Base-by-base conservation (phyloP, 106 monocot species). In the Allium fistulosum region DNA sequence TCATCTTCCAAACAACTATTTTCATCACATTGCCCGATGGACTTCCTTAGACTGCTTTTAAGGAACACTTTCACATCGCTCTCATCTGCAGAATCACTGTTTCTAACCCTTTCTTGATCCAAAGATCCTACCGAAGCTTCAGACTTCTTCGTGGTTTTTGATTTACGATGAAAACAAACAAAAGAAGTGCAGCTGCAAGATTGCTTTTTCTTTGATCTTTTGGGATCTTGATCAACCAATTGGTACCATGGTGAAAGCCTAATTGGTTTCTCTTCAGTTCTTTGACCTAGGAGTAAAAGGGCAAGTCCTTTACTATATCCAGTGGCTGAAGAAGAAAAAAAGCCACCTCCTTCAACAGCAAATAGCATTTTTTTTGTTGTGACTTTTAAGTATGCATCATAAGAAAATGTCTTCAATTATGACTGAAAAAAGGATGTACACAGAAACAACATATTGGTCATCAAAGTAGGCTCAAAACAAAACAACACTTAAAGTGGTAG, bases 321-420 rank as follows among this genome's bases (percentile, higher is more conserved):
- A 28, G 92, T 86, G 26, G 92, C 92, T 66, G 96, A 97, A 65
- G 96, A 92, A 64, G 96, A 89, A 62, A 97, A 92, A 72, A 97
- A 97, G 3, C 92, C 92, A 58, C 96, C 91, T 83, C 94, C 96
- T 89, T 92, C 96, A 46, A 92, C 88, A 59, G 96, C 81, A 50
- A 97, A 72, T 28, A 92, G 77, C 96, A 97, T 92, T 37, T 37
- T 37, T 37, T 37, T 37, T 62, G 67, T 65, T 62, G 61, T 78
- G 61, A 72, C 65, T 2, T 37, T 89, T 84, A 88, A 69, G 9
- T 57, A 69, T 75, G 70, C 80, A 37, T 61, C 55, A 58, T 27
- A 73, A 26, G 59, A 27, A 67, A 12, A 49, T 26, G 48, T 15
- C 3, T 71, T 14, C 65, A 16, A 14, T 71, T 53, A 13, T 63